These are phyloP conservation scores for Phyllosticta paracitricarpa DNA, from an alignment of 2,329 filamentous ascomycete genomes.

Conservation along the genomic window DNA sequence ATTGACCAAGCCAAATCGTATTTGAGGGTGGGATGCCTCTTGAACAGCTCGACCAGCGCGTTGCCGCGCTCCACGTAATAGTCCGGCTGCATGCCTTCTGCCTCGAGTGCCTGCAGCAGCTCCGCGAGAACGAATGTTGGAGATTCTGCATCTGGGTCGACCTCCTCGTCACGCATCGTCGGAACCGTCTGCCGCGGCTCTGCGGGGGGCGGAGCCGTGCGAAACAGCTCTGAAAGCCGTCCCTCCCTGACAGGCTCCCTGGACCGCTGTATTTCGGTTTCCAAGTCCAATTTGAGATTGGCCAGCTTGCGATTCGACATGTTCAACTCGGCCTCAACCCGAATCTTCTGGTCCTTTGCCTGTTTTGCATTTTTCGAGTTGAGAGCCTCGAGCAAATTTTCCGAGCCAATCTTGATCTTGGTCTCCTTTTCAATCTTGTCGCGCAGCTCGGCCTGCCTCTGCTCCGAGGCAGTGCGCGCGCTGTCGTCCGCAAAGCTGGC, in stretches of 20 bases:
- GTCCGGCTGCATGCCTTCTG: slow-evolving; percentile 78
- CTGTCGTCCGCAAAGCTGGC: slow-evolving; percentile 45
- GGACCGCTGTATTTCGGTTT: slow-evolving; percentile 49
- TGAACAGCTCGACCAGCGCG: slow-evolving; percentile 90
- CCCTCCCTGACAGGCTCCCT: slow-evolving; percentile 45
- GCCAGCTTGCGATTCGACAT: slow-evolving; percentile 68
- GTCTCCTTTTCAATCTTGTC: slow-evolving; percentile 88
- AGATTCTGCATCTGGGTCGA: slow-evolving; percentile 64
- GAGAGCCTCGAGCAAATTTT: slow-evolving; percentile 93
- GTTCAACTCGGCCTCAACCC: slow-evolving; percentile 72
- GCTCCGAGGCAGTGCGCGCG: slow-evolving; percentile 50
- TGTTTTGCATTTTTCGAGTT: slow-evolving; percentile 95
- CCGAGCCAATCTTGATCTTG: slow-evolving; percentile 95
- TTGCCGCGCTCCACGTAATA: slow-evolving; percentile 94
- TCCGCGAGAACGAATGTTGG: slow-evolving; percentile 87
- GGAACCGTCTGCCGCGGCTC: slow-evolving; percentile 34
- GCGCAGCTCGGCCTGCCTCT: slow-evolving; percentile 63
- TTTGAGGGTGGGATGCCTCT: slow-evolving; percentile 82
- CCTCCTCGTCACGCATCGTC: slow-evolving; percentile 54
- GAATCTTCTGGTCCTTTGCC: slow-evolving; percentile 55
- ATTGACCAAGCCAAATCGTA: slow-evolving; percentile 95
- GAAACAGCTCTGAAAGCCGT: slow-evolving; percentile 49
- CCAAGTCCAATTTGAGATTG: slow-evolving; percentile 48
- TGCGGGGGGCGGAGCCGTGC: slow-evolving; percentile 44
- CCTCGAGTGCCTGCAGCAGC: slow-evolving; percentile 79